Conservation (phyloP, 2,329 filamentous ascomycete species). For the Neofusicoccum kwambonambiense region DNA sequence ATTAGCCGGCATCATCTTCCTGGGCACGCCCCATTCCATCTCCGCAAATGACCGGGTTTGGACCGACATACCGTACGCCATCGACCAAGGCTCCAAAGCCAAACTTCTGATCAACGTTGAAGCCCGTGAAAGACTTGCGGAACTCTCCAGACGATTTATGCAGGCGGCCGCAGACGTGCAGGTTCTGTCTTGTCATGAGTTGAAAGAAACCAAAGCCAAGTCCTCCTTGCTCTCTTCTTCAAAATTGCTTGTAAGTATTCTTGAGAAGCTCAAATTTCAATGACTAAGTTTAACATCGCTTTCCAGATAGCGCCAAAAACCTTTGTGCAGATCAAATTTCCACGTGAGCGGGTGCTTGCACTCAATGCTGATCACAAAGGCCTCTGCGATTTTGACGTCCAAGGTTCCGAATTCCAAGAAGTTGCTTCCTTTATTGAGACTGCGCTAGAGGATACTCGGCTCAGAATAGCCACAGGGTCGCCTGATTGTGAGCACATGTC, state of each 20-base stretch:
- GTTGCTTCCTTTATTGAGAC: not conserved
- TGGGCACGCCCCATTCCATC: not conserved
- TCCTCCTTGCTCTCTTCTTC: not conserved
- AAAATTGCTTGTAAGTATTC: not conserved
- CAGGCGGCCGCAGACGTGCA: not conserved
- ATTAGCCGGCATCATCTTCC: not conserved
- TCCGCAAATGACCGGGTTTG: not conserved
- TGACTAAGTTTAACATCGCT: not conserved
- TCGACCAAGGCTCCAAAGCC: not conserved
- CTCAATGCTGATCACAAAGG: not conserved
- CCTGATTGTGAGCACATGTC: not conserved
- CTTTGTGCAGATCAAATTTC: not conserved
- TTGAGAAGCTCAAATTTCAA: too few species aligned
- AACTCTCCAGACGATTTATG: not conserved
- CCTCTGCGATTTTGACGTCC: not conserved
- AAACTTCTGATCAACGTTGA: not conserved
- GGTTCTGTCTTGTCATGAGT: not conserved
- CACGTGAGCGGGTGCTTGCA: not conserved
- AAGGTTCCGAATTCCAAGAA: not conserved
- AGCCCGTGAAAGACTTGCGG: not conserved
- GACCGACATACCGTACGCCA: not conserved
- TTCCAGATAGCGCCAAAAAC: not conserved
- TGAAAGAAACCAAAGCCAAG: not conserved
- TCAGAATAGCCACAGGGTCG: not conserved
- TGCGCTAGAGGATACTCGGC: not conserved